These are phyloP conservation scores for Chaetomium olivaceum DNA, from an alignment of 2,329 filamentous ascomycete genomes.

Conservation along the genomic window DNA sequence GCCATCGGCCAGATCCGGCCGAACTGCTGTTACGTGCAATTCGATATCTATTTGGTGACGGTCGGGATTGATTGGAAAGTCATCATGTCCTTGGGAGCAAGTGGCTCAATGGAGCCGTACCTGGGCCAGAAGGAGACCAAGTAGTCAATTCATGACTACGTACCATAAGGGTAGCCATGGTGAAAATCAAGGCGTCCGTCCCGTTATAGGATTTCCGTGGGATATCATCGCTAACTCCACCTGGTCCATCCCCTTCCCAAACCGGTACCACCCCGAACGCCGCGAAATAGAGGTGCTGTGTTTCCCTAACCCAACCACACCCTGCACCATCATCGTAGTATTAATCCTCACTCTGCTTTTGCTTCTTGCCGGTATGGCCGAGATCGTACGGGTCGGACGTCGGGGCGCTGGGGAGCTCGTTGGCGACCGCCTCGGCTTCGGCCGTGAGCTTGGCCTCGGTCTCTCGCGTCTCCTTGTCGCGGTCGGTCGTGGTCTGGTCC, in stretches of 20 bases:
- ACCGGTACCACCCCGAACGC: conserved; percentile 11
- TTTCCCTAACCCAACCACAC: not conserved
- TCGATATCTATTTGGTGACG: not conserved
- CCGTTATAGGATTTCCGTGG: no score
- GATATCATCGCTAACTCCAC: not conserved
- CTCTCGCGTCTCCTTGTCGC: conserved; percentile 18
- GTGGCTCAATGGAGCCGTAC: not conserved
- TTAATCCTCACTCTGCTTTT: conserved; percentile 27
- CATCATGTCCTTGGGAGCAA: not conserved
- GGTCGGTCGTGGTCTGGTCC: conserved; percentile 9
- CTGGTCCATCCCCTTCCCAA: not conserved
- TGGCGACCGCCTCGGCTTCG: conserved; percentile 34
- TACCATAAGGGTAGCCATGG: no score
- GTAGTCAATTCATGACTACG: not conserved
- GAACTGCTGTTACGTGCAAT: not conserved
- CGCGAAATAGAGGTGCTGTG: not conserved
- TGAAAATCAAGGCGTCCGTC: no score
- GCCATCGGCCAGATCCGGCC: not conserved
- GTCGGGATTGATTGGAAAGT: not conserved
- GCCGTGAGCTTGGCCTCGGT: conserved; percentile 29
- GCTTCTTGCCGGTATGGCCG: conserved; percentile 34
- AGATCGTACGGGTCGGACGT: conserved; percentile 32
- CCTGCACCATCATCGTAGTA: not conserved
- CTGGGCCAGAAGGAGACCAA: not conserved
- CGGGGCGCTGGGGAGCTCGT: conserved; percentile 35